Conservation (phyloP, 2,329 filamentous ascomycete genomes). For the Chaetomium sp. region DNA sequence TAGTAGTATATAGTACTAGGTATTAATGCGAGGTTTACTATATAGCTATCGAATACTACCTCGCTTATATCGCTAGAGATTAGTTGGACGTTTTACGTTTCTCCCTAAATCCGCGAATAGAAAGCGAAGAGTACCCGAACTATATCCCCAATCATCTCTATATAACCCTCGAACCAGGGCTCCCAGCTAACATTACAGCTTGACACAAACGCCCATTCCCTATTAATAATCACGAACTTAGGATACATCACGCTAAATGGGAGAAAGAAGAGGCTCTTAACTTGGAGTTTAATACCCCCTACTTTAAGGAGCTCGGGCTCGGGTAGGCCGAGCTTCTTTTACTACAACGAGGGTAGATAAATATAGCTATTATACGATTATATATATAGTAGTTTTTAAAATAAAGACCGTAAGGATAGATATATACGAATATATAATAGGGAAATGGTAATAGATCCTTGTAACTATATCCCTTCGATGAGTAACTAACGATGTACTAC, state of each 20-base stretch:
- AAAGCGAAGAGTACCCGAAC: conserved; percentile 66
- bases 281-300: conserved; percentile 64
- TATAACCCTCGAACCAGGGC: conserved; percentile 79
- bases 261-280: conserved; percentile 78
- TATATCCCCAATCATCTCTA: conserved; percentile 65
- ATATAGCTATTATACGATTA: conserved; percentile 61
- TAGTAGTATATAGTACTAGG: conserved; percentile 34
- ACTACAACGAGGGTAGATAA: conserved; percentile 64
- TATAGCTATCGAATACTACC: background rate
- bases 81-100: background rate
- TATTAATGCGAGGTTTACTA: conserved; percentile 22
- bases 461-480: conserved; percentile 31
- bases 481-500: conserved; percentile 48
- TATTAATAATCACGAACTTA: conserved; percentile 77
- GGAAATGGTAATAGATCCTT: conserved; percentile 25
- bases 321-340: conserved; percentile 64
- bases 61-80: background rate
- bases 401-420: conserved; percentile 71
- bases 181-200: conserved; percentile 89
- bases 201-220: conserved; percentile 66
- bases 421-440: conserved; percentile 68
- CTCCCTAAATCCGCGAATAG: conserved; percentile 69
- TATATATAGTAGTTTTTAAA: conserved; percentile 76
- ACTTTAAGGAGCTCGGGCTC: conserved; percentile 52
- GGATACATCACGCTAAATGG: conserved; percentile 88